Conservation (phyloP, 2,329 filamentous ascomycete genomes). For the Tolypocladium tundrense region DNA sequence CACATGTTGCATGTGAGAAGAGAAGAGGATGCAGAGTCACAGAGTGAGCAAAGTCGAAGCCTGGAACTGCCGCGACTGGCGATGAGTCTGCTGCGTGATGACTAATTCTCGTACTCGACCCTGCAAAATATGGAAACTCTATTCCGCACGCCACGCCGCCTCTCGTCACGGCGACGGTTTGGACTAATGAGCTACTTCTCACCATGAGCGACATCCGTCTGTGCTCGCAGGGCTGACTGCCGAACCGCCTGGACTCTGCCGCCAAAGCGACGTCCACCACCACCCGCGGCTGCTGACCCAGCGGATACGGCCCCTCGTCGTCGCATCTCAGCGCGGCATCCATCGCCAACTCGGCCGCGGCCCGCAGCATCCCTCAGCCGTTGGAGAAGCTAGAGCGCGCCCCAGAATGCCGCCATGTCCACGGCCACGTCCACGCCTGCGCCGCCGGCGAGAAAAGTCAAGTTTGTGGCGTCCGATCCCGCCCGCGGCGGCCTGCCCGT, state of each 20-base stretch:
- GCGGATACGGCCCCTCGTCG: not conserved
- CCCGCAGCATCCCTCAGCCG: not conserved
- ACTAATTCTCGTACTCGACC: not conserved
- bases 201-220: not conserved
- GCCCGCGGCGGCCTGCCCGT: conserved; percentile 39
- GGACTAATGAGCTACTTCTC: not conserved
- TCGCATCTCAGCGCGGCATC: not conserved
- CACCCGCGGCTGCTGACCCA: not conserved
- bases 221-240: not conserved
- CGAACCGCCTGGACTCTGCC: not conserved
- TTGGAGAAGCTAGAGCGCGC: not conserved
- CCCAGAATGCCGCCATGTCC: conserved; percentile 10
- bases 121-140: not conserved
- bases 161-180: not conserved
- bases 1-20: too few relatives aligned
- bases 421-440: conserved; percentile 1
- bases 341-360: not conserved
- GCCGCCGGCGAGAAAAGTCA: conserved; percentile 25
- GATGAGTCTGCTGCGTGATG: not conserved
- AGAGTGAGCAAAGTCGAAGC: not conserved
- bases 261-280: not conserved
- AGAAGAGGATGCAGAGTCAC: not conserved
- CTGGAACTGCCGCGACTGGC: not conserved
- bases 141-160: not conserved
- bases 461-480: conserved; percentile 46